Evolutionary conservation across 495 filamentous ascomycete species (phyloP), one percentile per base, ranked within the genome.

Genomic region (Daldinia caldariorum): DNA sequence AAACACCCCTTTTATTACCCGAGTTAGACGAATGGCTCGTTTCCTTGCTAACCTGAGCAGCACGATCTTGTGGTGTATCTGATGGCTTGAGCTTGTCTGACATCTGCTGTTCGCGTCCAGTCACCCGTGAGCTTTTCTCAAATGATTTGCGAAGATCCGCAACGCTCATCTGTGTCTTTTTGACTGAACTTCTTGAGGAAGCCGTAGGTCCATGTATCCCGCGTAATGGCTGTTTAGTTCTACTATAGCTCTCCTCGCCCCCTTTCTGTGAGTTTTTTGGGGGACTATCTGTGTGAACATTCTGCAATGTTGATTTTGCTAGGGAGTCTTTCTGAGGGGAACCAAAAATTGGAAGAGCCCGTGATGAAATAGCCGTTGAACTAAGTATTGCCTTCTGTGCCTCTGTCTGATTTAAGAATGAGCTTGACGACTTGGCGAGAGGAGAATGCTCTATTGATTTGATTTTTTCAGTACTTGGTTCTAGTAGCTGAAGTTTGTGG

Each of bases 101-200:
- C 8, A 57, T 38, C 13, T 63, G 59, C 4, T 47, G 20, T 29
- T 22, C 8, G 4, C 18, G 9, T 26, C 35, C 10, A 26, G 38
- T 16, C 2, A 49, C 50, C 8, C 68, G 60, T 6, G 58, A 62
- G n/a, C 35, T 37, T 29, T 65, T 50, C 54, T 82, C 77, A 34
- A 81, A 81, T 3, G 77, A 75, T 64, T 70, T 62, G 7, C 78
- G 74, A 55, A 81, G 69, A 61, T 80, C 76, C 34, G 79, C 74
- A 34, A 82, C 79, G 37, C 79, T 82, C 43, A 63, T 67, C 41
- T 67, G 77, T 43, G 73, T 69, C n/a, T 47, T 70, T 26, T 62
- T 70, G 6, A 65, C 20, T 10, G 50, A 55, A n/a, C 41, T 67
- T 6, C 18, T 41, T 1, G 62, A 54, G 22, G 49, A 26, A 37